These are phyloP conservation scores for Flaveria floridana DNA, from an alignment of 140 eudicot species.

Conservation along the genomic window DNA sequence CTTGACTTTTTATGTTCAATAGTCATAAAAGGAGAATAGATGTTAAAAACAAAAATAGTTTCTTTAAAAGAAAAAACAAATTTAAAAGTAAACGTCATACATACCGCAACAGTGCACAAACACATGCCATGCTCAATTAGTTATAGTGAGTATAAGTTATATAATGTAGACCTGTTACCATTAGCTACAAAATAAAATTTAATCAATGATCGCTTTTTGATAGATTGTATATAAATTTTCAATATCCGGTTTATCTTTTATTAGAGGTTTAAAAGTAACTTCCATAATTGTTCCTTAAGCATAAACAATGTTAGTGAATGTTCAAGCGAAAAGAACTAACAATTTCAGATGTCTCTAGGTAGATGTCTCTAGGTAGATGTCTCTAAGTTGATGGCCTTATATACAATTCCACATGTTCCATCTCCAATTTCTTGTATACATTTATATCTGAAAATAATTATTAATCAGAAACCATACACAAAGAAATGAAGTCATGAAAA, in stretches of 20 bases:
- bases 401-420: constrained; percentile 97
- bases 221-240: background rate
- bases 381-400: constrained; percentile 73
- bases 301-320: constrained; percentile 11
- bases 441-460: constrained; percentile 55
- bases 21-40: background rate
- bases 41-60: background rate
- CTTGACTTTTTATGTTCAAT: constrained; percentile 9
- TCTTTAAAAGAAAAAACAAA: background rate
- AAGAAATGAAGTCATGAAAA: too few species aligned
- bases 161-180: background rate
- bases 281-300: constrained; percentile 2
- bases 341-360: too few species aligned
- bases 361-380: too few species aligned
- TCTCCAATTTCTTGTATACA: constrained; percentile 89
- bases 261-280: background rate
- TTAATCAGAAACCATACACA: constrained; percentile 25
- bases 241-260: background rate
- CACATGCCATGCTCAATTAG: constrained; percentile 12
- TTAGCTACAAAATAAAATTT: background rate
- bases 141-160: background rate
- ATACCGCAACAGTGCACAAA: constrained; percentile 12
- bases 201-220: background rate
- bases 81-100: constrained; percentile 1
- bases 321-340: constrained; percentile 46